Conservation (phyloP, 1,284 basidiomycete genomes). For the Boletus mariae region DNA sequence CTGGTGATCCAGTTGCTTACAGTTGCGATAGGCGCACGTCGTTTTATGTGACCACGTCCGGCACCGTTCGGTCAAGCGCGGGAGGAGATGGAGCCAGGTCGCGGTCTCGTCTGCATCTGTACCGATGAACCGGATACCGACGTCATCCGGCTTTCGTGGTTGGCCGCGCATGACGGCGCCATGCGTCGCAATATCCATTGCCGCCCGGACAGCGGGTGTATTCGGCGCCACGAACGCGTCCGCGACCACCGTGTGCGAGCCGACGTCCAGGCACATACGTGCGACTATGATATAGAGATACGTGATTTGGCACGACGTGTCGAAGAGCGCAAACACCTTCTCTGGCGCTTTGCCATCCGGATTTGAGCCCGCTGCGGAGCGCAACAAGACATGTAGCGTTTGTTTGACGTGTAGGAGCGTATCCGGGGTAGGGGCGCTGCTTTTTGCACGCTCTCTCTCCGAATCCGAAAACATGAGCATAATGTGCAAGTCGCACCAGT, state of each 20-base stretch:
- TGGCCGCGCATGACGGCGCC: neutral
- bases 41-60: conserved; percentile 46
- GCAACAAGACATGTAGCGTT: conserved; percentile 29
- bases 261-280: conserved; percentile 41
- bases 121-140: neutral
- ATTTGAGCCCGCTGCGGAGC: conserved; percentile 11
- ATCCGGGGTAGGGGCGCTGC: neutral
- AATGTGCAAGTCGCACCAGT: conserved; percentile 31
- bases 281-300: conserved; percentile 41
- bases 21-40: conserved; percentile 40
- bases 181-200: neutral
- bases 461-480: conserved; percentile 29
- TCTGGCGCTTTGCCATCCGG: neutral
- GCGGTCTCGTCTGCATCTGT: conserved; percentile 30
- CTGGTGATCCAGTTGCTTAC: neutral
- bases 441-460: conserved; percentile 2
- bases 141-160: conserved; percentile 3
- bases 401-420: conserved; percentile 32
- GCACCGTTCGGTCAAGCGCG: conserved; percentile 48
- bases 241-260: conserved; percentile 42
- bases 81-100: conserved; percentile 48
- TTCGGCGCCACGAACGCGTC: conserved; percentile 43
- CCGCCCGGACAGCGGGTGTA: neutral
- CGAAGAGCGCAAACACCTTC: conserved; percentile 31
- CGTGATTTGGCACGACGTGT: conserved; percentile 19